phyloP scores from a whole-genome alignment of 768 basidiomycete genomes.

The Wakefieldia striispora region DNA sequence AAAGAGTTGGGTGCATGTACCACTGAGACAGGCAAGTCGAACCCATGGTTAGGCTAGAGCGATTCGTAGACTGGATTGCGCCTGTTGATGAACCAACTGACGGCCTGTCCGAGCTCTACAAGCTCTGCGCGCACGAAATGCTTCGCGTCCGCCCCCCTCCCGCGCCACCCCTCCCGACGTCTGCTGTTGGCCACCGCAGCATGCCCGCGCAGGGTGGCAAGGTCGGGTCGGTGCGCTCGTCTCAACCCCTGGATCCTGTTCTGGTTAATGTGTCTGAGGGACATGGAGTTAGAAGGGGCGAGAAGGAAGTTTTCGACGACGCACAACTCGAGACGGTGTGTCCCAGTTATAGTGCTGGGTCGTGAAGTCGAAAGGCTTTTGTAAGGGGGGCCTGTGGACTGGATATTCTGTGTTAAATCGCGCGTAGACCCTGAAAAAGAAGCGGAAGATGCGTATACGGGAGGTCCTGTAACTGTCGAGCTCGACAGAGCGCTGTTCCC shows the following conservation, averaged over 20 bases:
- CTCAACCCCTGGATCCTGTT: slow-evolving; percentile 49
- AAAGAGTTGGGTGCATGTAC: too few relatives aligned
- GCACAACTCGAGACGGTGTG: slow-evolving; percentile 58
- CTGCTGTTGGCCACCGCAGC: slow-evolving; percentile 35
- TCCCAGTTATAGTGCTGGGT: slow-evolving; percentile 33
- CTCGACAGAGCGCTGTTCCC: too few relatives aligned
- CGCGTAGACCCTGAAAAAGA: slow-evolving; percentile 42
- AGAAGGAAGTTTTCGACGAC: slow-evolving; percentile 10
- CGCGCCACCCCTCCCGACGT: slow-evolving; percentile 24
- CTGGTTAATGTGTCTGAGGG: slow-evolving; percentile 34
- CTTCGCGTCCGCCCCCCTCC: slow-evolving; percentile 44
- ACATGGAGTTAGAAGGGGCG: neutral
- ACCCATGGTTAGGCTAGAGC: too few relatives aligned
- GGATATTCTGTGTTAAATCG: slow-evolving; percentile 37
- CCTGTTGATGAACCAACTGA: too few relatives aligned
- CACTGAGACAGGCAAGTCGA: too few relatives aligned
- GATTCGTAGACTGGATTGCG: too few relatives aligned
- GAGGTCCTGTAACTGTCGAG: slow-evolving; percentile 38
- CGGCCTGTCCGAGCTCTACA: slow-evolving; percentile 61
- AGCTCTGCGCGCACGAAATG: slow-evolving; percentile 68
- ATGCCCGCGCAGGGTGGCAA: slow-evolving; percentile 31
- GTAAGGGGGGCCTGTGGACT: slow-evolving; percentile 37
- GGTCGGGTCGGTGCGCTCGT: slow-evolving; percentile 56
- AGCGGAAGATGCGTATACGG: slow-evolving; percentile 35
- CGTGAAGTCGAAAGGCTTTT: slow-evolving; percentile 35